Evolutionary conservation across 2,329 filamentous ascomycete genomes (phyloP).

Genomic region (Gnomoniopsis smithogilvyi): DNA sequence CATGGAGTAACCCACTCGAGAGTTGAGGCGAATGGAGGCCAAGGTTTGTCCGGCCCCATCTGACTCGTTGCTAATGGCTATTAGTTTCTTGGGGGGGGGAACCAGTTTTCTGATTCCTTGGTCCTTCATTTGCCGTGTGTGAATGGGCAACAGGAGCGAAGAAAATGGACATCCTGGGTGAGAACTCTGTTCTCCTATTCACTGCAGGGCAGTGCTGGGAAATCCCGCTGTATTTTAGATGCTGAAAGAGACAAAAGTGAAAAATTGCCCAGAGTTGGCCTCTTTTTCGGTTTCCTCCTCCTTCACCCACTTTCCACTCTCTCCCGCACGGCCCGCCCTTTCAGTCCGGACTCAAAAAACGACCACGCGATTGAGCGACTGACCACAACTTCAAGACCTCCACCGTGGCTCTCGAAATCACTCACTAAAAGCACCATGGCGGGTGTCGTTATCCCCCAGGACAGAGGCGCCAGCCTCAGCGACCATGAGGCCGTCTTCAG

Average conservation of each 20-base stretch:
- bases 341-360: neutral
- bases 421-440: conserved; percentile 4
- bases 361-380: neutral
- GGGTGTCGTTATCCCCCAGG: conserved; percentile 11
- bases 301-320: neutral
- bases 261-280: neutral
- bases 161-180: neutral
- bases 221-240: neutral
- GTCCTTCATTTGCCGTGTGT: neutral
- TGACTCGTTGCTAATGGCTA: neutral
- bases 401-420: too few species aligned
- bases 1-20: neutral
- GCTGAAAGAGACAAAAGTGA: neutral
- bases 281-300: neutral
- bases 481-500: conserved; percentile 9
- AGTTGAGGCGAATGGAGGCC: neutral
- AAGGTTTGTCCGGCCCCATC: neutral
- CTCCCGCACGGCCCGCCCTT: neutral
- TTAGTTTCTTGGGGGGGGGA: neutral
- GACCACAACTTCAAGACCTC: too few species aligned
- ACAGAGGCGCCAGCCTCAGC: conserved; percentile 7
- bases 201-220: neutral
- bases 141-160: neutral
- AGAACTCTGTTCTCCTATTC: neutral
- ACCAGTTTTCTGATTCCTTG: neutral